Evolutionary conservation across 2,329 filamentous ascomycete genomes (phyloP), one percentile per base, ranked within the genome.

Genomic region (Sordariomycetes sp.): DNA sequence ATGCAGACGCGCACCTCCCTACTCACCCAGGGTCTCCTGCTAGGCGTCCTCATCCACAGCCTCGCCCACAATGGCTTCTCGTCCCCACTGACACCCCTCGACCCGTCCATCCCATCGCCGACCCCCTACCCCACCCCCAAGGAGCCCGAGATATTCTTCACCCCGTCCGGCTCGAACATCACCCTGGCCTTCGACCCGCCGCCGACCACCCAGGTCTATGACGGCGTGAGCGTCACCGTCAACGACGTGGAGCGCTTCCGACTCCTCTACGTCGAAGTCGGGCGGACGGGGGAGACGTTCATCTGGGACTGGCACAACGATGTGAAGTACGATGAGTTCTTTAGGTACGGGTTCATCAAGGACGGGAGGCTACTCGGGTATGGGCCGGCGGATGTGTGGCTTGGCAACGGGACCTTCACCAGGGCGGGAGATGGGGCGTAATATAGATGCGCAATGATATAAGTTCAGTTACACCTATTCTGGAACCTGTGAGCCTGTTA

Each of bases 11-110:
- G 88, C 0, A 81, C 86, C 0, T 81, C 79, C 10, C 71, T 90
- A 7, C 68, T 88, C 6, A 90, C 86, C 63, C 88, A 91, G 67
- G 88, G 88, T 2, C 70, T 91, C 18, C 75, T 91, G 0, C 72
- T 90, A 8, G 88, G 88, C 1, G 74, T 91, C 0, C 90, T 90
- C 66, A 81, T 91, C 69, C 90, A 91, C 64, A 87, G 88, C n/a
- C 78, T 88, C 57, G 88, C 87, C 2, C 75, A 87, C n/a, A 90
- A 87, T 87, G 88, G 87, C 0, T 91, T 90, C 66, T 86, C 83
- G 59, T 79, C 80, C 7, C 83, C 22, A n/a, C 12, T 91, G 52
- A 76, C 91, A 7, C 82, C 91, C 67, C 90, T 87, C 0, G 82
- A 84, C 0, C 77, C 71, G 1, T 79, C 80, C 18, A 69, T 91